These are phyloP conservation scores for Scutellospora calospora DNA, from an alignment of 371 early-diverging fungal species.

Conservation along the genomic window DNA sequence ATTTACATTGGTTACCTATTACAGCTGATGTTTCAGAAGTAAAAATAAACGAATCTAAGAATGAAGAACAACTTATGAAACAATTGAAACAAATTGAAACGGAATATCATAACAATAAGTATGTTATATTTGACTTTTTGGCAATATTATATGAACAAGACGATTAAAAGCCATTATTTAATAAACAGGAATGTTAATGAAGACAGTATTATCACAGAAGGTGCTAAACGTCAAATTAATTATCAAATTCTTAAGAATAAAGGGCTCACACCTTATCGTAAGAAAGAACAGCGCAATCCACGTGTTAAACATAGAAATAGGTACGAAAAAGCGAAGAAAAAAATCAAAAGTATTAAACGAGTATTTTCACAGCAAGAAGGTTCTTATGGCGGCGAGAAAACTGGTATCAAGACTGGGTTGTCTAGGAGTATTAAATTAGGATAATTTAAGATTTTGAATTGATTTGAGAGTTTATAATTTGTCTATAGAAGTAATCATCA, in stretches of 20 bases:
- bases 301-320: constrained; percentile 92
- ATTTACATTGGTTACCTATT: too few relatives aligned
- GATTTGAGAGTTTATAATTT: too few relatives aligned
- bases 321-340: constrained; percentile 92
- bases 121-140: not conserved
- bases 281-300: constrained; percentile 94
- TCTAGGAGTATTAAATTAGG: constrained; percentile 70
- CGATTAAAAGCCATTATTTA: not conserved
- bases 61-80: constrained; percentile 59
- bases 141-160: not conserved
- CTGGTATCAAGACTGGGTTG: constrained; percentile 92
- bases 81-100: constrained; percentile 56
- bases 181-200: constrained; percentile 42
- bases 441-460: not conserved
- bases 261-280: constrained; percentile 93
- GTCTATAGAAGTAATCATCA: too few relatives aligned
- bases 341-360: constrained; percentile 79
- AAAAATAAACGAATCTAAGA: constrained; percentile 57
- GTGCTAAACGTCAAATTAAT: constrained; percentile 81
- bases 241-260: constrained; percentile 96
- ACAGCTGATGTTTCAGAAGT: constrained; percentile 70
- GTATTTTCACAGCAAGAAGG: constrained; percentile 71
- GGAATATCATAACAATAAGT: not conserved
- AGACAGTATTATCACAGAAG: constrained; percentile 57
- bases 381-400: constrained; percentile 91